Base-by-base conservation (phyloP, 345 rosid species). In the Populus simonii region DNA sequence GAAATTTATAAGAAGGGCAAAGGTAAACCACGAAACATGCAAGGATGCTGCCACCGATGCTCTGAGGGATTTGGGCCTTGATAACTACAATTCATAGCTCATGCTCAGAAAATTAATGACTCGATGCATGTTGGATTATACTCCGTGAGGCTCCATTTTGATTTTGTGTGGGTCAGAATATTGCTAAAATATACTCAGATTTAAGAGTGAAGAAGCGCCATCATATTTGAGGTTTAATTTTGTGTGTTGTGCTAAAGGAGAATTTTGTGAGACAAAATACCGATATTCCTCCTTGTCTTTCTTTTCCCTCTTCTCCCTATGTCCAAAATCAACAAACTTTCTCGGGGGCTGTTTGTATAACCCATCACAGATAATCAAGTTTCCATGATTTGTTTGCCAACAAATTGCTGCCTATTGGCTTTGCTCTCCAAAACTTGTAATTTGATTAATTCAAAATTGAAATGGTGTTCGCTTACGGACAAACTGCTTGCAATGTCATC, bases 31-130 rank as follows among this genome's bases (percentile, higher is more conserved):
- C 75, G 87, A 80, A 73, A 68, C 79, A 82, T 93, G 97, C 83
- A 90, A 85, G 85, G 93, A 74, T 23, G 90, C 96, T 45, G 98
- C 99, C 27, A 86, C 91, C 5, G 99, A 96, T 83, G 98, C 99
- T 31, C 70, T 96, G 69, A 90, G 99, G 77, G 99, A 96, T 75
- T 80, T 93, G 84, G 98, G 98, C 57, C 87, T 94, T 55, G 91
- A 93, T 70, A 80, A 93, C 88, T 93, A 93, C 84, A 90, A 92
- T 81, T 84, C 84, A 22, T 92, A 81, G 89, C 73, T 25, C 35
- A 16, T 23, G 8, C 10, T 23, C 7, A 15, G 22, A 15, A 25
- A 29, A 5, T 18, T n/a, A 27, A 23, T 36, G n/a, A 20, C 8
- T 6, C 33, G 69, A 8, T 9, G 15, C 16, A 4, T 79, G 27